These are phyloP conservation scores for Saussurea involucrata DNA, from an alignment of 129 eudicot genomes.

Conservation along the genomic window DNA sequence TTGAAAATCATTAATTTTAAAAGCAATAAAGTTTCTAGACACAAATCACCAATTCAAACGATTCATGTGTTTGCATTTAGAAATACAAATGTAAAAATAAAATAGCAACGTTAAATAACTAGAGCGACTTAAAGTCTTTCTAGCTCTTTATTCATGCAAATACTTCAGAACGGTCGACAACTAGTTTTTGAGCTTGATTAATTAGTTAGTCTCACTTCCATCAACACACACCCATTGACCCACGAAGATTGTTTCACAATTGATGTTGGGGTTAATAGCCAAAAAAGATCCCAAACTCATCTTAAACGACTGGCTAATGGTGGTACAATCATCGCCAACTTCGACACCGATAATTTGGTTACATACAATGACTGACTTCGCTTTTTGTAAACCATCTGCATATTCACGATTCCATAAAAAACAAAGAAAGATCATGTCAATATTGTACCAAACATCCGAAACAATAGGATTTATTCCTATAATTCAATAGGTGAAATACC, in stretches of 20 bases:
- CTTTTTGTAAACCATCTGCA: constrained; percentile 2
- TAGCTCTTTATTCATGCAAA: constrained; percentile 10
- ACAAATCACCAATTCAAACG: neutral
- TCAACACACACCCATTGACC: constrained; percentile 32
- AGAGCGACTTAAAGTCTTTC: constrained; percentile 4
- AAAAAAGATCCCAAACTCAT: constrained; percentile 12
- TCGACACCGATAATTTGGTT: constrained; percentile 16
- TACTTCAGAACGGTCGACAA: neutral
- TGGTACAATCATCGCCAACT: constrained; percentile 20
- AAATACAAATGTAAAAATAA: neutral
- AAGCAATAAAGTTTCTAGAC: neutral
- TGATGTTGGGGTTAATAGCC: constrained; percentile 32
- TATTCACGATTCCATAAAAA: neutral
- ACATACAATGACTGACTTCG: constrained; percentile 8
- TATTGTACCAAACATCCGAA: neutral
- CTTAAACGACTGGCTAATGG: constrained; percentile 12
- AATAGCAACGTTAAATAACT: neutral
- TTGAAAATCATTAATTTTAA: neutral
- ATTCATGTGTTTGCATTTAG: neutral
- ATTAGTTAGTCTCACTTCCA: constrained; percentile 4
- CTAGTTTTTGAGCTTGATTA: neutral
- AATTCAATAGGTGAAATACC: too few relatives aligned
- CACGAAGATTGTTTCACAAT: constrained; percentile 23
- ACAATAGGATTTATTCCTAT: too few relatives aligned
- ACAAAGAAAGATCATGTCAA: neutral